Evolutionary conservation across 2,329 filamentous ascomycete species (phyloP).

Genomic region (Aspergillus unguis): DNA sequence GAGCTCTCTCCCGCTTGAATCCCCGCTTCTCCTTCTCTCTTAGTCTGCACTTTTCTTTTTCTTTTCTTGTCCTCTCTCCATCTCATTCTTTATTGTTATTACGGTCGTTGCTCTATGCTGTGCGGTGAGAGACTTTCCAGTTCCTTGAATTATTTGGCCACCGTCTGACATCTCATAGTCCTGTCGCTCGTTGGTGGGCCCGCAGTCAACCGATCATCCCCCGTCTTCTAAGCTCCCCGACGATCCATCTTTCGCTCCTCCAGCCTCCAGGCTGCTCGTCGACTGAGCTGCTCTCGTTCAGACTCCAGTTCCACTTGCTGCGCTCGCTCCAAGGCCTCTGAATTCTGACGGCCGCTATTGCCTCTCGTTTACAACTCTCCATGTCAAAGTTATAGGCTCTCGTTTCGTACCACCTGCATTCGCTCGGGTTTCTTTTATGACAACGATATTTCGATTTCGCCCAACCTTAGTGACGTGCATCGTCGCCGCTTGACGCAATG

Average conservation of each 20-base stretch:
- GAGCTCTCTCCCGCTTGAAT: background rate
- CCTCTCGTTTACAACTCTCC: constrained; percentile 5
- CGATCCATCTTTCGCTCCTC: constrained; percentile 10
- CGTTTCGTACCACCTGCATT: constrained; percentile 7
- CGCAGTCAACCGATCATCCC: constrained; percentile 8
- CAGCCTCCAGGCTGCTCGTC: background rate
- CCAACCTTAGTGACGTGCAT: background rate
- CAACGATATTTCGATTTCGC: background rate
- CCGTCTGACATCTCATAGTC: constrained; percentile 5
- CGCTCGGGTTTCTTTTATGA: constrained; percentile 1
- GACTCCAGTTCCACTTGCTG: constrained; percentile 3
- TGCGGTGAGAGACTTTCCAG: background rate
- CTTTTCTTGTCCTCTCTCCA: background rate
- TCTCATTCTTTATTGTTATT: constrained; percentile 3
- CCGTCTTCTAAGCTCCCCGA: constrained; percentile 6
- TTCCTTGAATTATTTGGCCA: background rate
- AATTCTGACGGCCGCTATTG: background rate
- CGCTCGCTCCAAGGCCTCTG: constrained; percentile 5
- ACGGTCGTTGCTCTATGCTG: background rate
- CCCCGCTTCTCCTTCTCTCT: background rate
- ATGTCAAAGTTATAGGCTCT: constrained; percentile 13
- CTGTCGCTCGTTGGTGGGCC: constrained; percentile 12
- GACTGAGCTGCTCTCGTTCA: constrained; percentile 9
- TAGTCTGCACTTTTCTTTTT: constrained; percentile 1
- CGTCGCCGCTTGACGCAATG: constrained; percentile 21